Evolutionary conservation across 2,329 filamentous ascomycete genomes (phyloP).

Genomic region (Neonectria hederae): DNA sequence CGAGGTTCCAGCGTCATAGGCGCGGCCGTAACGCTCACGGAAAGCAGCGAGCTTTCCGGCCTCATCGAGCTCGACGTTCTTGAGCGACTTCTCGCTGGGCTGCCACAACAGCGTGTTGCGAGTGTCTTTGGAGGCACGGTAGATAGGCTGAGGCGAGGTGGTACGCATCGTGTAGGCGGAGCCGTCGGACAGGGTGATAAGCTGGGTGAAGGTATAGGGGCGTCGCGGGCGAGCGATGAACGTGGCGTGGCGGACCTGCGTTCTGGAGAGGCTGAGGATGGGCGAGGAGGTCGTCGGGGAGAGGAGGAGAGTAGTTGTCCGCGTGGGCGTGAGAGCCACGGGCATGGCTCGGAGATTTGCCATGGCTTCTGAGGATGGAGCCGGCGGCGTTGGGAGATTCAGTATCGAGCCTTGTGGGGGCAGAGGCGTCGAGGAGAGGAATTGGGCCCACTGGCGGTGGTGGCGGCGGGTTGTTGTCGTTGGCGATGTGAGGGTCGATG

Average conservation of each 20-base stretch:
- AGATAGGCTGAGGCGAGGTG: constrained; percentile 72
- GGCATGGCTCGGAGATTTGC: constrained; percentile 42
- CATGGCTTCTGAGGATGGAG: constrained; percentile 36
- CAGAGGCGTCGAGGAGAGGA: constrained; percentile 6
- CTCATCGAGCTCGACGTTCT: constrained; percentile 94
- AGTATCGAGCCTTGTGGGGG: constrained; percentile 1
- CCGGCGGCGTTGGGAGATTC: background rate
- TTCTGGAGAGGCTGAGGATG: constrained; percentile 45
- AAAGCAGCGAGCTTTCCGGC: constrained; percentile 90
- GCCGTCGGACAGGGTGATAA: constrained; percentile 92
- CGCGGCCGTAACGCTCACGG: constrained; percentile 81
- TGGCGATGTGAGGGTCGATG: constrained; percentile 20
- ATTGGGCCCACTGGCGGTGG: constrained; percentile 23
- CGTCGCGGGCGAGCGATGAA: constrained; percentile 88
- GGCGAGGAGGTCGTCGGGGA: constrained; percentile 35
- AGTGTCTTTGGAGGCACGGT: constrained; percentile 78
- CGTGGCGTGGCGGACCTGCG: constrained; percentile 81
- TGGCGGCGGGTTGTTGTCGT: constrained; percentile 20
- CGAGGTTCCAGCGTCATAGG: constrained; percentile 73
- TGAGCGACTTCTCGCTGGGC: constrained; percentile 79
- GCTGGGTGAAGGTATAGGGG: constrained; percentile 97
- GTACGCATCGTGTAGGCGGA: constrained; percentile 83
- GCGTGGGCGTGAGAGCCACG: constrained; percentile 43
- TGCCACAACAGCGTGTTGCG: constrained; percentile 94
- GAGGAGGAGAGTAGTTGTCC: constrained; percentile 42